These are phyloP conservation scores for Penicillium sp. DNA, from an alignment of 2,329 filamentous ascomycete genomes.

Conservation along the genomic window DNA sequence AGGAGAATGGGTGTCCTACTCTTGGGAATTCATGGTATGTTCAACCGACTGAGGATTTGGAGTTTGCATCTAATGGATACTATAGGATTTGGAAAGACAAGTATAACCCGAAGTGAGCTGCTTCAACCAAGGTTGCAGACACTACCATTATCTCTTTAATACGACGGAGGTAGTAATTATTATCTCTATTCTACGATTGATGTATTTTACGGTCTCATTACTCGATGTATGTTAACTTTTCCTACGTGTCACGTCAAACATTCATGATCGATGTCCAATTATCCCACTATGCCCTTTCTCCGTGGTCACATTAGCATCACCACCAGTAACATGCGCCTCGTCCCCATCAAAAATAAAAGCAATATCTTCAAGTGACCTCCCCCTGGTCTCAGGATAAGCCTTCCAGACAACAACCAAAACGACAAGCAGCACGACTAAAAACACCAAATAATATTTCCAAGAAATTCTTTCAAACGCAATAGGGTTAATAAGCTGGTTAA, in stretches of 20 bases:
- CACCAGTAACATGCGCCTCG: not conserved
- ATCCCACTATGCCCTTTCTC: not conserved
- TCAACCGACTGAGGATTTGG: constrained; percentile 9
- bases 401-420: constrained; percentile 4
- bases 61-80: constrained; percentile 17
- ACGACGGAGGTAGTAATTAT: not conserved
- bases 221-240: not conserved
- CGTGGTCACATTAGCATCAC: not conserved
- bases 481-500: constrained; percentile 6
- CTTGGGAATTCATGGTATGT: constrained; percentile 94
- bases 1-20: constrained; percentile 83
- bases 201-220: not conserved
- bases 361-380: constrained; percentile 6
- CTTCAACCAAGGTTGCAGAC: not conserved
- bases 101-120: constrained; percentile 58
- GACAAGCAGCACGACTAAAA: constrained; percentile 2
- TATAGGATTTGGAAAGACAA: constrained; percentile 97
- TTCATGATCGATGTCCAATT: not conserved
- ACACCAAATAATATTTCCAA: constrained; percentile 8
- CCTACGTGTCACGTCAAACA: not conserved
- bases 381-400: constrained; percentile 4
- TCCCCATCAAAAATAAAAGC: constrained; percentile 2
- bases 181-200: not conserved
- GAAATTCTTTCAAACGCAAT: constrained; percentile 6
- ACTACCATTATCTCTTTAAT: not conserved